phyloP scores from a whole-genome alignment of 73 alveolate genomes.

The Strombidium stylifer region DNA sequence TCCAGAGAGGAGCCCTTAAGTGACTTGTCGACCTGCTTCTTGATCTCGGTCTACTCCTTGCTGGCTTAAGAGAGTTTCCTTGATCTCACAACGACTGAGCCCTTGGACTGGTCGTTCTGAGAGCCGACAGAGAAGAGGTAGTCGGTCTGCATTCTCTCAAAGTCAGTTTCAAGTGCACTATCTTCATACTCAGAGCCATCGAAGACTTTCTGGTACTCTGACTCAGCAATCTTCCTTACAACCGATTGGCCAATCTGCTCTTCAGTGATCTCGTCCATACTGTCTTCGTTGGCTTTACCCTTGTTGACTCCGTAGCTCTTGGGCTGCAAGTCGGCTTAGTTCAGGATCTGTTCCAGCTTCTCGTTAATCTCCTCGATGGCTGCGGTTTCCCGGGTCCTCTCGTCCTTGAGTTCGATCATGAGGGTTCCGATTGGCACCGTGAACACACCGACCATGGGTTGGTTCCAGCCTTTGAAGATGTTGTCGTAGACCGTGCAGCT shows the following conservation, averaged over 20 bases:
- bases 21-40: too few species aligned
- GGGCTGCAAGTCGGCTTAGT: too few species aligned
- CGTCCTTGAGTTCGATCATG: not conserved
- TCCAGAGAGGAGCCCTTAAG: too few species aligned
- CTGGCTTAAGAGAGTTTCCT: too few species aligned
- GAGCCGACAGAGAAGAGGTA: too few species aligned
- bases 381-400: slow-evolving; percentile 10
- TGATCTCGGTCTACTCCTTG: too few species aligned
- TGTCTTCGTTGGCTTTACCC: slow-evolving; percentile 7
- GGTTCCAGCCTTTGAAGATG: slow-evolving; percentile 72
- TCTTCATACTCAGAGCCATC: not conserved
- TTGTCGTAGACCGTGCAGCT: slow-evolving; percentile 84
- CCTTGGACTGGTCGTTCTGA: too few species aligned
- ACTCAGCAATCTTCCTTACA: not conserved
- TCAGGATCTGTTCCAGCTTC: slow-evolving; percentile 26
- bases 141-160: too few species aligned
- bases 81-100: too few species aligned
- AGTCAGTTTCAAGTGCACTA: not conserved
- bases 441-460: slow-evolving; percentile 86
- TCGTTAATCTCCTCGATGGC: not conserved
- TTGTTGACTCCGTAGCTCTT: slow-evolving; percentile 10
- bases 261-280: not conserved
- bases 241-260: not conserved
- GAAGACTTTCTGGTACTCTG: not conserved
- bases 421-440: slow-evolving; percentile 51